Conservation (phyloP, 148 eudicot species). For the Nyssa sinensis region DNA sequence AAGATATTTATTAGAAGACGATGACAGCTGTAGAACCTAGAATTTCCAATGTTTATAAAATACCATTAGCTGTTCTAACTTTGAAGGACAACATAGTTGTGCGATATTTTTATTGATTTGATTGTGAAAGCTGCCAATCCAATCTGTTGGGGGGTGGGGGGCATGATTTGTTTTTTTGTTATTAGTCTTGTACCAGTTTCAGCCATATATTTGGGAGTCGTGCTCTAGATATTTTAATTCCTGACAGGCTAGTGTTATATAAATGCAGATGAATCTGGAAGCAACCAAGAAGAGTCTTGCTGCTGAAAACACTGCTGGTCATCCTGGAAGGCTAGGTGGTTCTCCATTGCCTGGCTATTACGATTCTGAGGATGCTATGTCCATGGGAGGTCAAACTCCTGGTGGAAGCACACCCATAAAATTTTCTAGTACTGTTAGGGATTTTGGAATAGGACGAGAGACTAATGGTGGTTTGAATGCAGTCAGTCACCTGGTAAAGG, state of each 20-base stretch:
- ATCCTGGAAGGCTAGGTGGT: constrained; percentile 37
- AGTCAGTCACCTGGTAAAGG: constrained; percentile 47
- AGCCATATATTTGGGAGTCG: background rate
- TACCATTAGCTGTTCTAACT: no score
- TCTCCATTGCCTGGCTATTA: constrained; percentile 44
- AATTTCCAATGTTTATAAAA: no score
- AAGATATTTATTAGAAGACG: no score
- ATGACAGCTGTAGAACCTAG: background rate
- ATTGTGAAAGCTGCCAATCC: no score
- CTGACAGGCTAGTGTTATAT: background rate
- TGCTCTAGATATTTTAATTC: background rate
- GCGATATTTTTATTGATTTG: background rate
- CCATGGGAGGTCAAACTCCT: constrained; percentile 50
- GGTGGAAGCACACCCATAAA: constrained; percentile 52
- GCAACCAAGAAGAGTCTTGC: constrained; percentile 46
- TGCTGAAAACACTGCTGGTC: constrained; percentile 36
- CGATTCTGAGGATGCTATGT: constrained; percentile 56
- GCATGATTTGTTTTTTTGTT: background rate
- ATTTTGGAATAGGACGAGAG: constrained; percentile 34
- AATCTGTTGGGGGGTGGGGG: no score
- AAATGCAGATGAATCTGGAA: constrained; percentile 43
- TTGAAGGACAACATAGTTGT: background rate
- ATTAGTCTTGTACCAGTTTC: background rate
- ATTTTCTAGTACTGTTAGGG: constrained; percentile 30
- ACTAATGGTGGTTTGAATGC: constrained; percentile 39